Percentiles rank a stretch among this genome's conserved stretches.
phyloP scores from a whole-genome alignment of 352 stramenopile genomes.

The Pythium guiyangense region DNA sequence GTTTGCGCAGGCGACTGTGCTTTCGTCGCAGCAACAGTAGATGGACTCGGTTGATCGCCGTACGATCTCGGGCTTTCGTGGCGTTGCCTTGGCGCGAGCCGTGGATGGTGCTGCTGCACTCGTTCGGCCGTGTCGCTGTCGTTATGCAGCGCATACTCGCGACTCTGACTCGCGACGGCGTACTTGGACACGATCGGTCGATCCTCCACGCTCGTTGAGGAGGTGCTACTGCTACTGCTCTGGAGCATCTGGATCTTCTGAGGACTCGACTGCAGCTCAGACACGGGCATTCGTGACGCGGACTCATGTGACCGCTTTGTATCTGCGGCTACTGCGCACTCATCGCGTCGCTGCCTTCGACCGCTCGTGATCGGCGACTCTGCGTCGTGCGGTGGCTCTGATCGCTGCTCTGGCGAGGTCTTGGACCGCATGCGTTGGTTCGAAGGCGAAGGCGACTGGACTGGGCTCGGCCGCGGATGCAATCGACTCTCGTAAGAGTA shows the following conservation, averaged over 20 bases:
- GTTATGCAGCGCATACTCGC: background rate
- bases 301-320: background rate
- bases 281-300: background rate
- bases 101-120: background rate
- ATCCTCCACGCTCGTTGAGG: constrained; percentile 19
- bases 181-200: constrained; percentile 34
- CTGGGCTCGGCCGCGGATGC: background rate
- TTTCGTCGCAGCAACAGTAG: constrained; percentile 11
- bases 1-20: background rate
- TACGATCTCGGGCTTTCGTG: background rate
- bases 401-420: constrained; percentile 4
- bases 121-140: background rate
- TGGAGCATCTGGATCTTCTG: constrained; percentile 41
- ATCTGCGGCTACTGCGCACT: background rate
- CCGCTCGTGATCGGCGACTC: background rate
- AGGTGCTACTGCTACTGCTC: constrained; percentile 14
- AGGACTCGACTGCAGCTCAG: constrained; percentile 17
- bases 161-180: constrained; percentile 12
- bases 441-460: too few relatives aligned
- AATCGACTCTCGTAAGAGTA: background rate
- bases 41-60: constrained; percentile 43
- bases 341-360: background rate
- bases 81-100: background rate
- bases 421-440: constrained; percentile 8
- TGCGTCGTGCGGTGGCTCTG: background rate